Evolutionary conservation across 306 rosid genomes (phyloP).

Genomic region (Sechiopsis laciniata): DNA sequence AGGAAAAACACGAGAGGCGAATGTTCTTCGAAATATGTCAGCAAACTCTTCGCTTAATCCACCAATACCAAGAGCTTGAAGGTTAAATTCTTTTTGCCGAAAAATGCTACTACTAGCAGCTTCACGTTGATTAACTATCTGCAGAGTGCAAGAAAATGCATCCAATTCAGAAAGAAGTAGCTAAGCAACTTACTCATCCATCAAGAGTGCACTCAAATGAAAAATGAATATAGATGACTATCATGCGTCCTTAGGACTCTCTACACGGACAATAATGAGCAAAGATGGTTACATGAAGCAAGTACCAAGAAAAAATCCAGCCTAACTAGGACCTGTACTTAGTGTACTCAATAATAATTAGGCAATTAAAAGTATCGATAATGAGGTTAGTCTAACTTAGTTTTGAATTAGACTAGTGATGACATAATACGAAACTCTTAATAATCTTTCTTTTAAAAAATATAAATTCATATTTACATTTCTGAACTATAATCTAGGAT

Average conservation of each 20-base stretch:
- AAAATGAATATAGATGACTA: neutral
- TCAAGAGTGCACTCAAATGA: neutral
- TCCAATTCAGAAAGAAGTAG: neutral
- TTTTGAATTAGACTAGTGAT: neutral
- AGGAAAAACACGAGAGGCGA: constrained; percentile 98
- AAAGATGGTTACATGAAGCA: neutral
- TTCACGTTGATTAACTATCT: constrained; percentile 90
- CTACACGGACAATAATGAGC: too few species aligned
- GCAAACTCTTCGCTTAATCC: constrained; percentile 90
- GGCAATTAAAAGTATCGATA: neutral
- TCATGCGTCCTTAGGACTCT: too few species aligned
- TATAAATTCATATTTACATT: neutral
- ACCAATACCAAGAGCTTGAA: constrained; percentile 86
- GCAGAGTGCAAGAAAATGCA: constrained; percentile 33
- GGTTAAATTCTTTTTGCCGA: constrained; percentile 90
- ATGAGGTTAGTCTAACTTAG: neutral
- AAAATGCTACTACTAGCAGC: constrained; percentile 82
- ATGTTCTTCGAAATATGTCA: constrained; percentile 97
- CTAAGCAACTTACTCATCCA: constrained; percentile 7
- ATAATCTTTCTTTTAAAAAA: neutral
- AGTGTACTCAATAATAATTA: neutral
- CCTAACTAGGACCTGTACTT: neutral
- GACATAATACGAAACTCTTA: neutral
- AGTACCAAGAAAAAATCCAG: constrained; percentile 11
- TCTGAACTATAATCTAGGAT: neutral